Percentiles rank a stretch among this genome's conserved stretches.
Conservation (phyloP, 495 filamentous ascomycete genomes). For the Neurospora sp. region DNA sequence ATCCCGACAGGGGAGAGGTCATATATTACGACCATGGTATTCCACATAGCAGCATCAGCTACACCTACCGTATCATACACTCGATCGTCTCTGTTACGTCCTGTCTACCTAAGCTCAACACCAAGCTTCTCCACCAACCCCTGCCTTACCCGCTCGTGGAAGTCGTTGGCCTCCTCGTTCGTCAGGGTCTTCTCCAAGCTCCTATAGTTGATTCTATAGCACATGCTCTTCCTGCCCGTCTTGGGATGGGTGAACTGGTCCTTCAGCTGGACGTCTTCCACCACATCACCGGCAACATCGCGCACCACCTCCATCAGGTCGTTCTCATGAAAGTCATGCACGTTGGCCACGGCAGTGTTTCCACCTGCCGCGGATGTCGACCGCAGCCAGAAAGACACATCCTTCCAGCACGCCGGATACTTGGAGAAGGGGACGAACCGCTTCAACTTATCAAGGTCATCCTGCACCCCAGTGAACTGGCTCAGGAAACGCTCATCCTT, state of each 20-base stretch:
- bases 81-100: background rate
- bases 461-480: conserved; percentile 60
- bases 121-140: conserved; percentile 58
- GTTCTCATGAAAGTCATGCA: conserved; percentile 70
- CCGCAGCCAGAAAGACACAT: conserved; percentile 87
- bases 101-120: conserved; percentile 65
- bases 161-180: conserved; percentile 61
- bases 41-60: background rate
- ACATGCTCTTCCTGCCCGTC: conserved; percentile 70
- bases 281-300: conserved; percentile 64
- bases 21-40: background rate
- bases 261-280: conserved; percentile 71
- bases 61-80: background rate
- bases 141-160: conserved; percentile 57
- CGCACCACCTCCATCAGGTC: conserved; percentile 94
- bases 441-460: conserved; percentile 38
- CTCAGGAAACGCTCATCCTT: conserved; percentile 66
- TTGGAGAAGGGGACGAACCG: conserved; percentile 81
- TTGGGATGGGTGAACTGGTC: conserved; percentile 90
- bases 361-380: conserved; percentile 43
- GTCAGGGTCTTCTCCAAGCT: conserved; percentile 83
- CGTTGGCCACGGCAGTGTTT: conserved; percentile 23
- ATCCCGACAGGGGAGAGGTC: background rate
- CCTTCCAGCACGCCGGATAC: conserved; percentile 77
- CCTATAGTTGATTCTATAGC: conserved; percentile 87